phyloP scores from a whole-genome alignment of 257 asterid genomes.

The Solanum raphanifolium region DNA sequence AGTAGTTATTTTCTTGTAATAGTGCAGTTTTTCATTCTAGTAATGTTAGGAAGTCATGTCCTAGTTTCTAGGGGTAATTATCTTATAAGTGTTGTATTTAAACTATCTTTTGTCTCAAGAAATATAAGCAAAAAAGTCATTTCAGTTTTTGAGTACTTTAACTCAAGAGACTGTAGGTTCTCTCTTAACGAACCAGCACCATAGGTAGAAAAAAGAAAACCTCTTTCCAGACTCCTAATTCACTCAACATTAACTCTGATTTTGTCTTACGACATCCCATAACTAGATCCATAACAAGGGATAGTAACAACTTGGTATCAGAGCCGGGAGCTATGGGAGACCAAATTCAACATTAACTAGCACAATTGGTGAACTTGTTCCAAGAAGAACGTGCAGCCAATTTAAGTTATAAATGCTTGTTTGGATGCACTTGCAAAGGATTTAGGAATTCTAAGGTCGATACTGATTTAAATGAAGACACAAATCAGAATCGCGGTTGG shows the following conservation, averaged over 20 bases:
- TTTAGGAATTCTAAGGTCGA: neutral
- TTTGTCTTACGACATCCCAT: neutral
- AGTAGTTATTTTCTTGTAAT: neutral
- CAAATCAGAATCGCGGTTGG: neutral
- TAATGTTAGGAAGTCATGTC: neutral
- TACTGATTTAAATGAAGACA: neutral
- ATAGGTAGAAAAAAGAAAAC: neutral
- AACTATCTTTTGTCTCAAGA: neutral
- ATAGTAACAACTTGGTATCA: neutral
- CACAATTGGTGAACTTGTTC: neutral
- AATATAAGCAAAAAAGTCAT: neutral
- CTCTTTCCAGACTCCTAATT: neutral
- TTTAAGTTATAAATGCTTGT: neutral
- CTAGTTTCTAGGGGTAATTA: neutral
- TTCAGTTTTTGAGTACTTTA: neutral
- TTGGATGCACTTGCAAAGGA: neutral
- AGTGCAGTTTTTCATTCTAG: neutral
- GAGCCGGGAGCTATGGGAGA: neutral
- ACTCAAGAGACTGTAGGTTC: neutral
- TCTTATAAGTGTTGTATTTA: neutral
- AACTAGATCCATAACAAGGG: neutral
- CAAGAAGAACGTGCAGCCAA: neutral
- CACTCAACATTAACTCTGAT: neutral
- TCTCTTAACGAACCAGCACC: neutral
- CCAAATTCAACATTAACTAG: neutral